These are phyloP conservation scores for Pseudogymnoascus sp. DNA, from an alignment of 2,329 filamentous ascomycete species.

Conservation along the genomic window DNA sequence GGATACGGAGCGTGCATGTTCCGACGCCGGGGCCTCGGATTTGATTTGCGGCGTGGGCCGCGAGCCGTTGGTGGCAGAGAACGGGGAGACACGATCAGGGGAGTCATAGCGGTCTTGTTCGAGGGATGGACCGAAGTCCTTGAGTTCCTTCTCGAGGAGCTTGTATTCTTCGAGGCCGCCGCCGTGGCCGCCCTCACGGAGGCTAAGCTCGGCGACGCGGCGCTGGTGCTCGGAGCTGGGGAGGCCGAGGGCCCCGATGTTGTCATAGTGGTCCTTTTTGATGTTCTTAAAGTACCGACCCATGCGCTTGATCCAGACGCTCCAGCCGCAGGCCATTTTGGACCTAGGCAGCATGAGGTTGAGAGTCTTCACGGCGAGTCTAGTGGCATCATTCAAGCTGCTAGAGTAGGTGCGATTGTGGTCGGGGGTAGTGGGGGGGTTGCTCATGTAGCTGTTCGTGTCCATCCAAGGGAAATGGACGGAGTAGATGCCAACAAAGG, in stretches of 20 bases:
- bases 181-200: constrained; percentile 36
- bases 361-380: constrained; percentile 42
- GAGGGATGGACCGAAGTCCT: constrained; percentile 36
- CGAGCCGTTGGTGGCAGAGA: not conserved
- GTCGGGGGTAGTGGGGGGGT: constrained; percentile 24
- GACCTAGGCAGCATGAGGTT: constrained; percentile 43
- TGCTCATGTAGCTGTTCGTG: constrained; percentile 42
- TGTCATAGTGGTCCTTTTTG: constrained; percentile 34
- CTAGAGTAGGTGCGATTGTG: constrained; percentile 7
- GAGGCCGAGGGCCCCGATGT: constrained; percentile 7
- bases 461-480: constrained; percentile 64
- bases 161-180: constrained; percentile 50
- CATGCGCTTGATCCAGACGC: constrained; percentile 44
- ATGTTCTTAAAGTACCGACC: constrained; percentile 44
- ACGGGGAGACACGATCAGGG: not conserved
- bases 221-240: constrained; percentile 15
- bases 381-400: constrained; percentile 28
- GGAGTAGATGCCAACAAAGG: constrained; percentile 58
- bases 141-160: constrained; percentile 42
- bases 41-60: not conserved
- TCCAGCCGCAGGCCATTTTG: constrained; percentile 49
- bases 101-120: constrained; percentile 1
- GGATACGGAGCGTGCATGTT: not conserved
- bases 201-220: constrained; percentile 27
- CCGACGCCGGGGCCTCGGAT: not conserved